phyloP scores from a whole-genome alignment of 169 alveolate genomes.

The Plasmodium yoelii region DNA sequence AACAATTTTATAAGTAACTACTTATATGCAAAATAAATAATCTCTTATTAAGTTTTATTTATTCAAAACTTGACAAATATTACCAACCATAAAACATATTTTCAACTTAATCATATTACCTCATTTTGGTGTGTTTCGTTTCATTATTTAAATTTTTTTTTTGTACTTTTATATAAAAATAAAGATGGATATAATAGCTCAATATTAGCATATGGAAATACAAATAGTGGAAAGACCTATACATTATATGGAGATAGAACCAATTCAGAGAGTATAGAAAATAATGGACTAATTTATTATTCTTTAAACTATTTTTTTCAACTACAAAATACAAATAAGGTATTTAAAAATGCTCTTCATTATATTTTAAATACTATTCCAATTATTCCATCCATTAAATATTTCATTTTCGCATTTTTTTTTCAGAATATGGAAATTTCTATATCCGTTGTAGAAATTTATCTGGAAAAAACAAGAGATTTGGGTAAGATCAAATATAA shows the following conservation, averaged over 20 bases:
- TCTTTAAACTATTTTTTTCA: slow-evolving; percentile 51
- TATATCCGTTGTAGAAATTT: slow-evolving; percentile 51
- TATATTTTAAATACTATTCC: background rate
- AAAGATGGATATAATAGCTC: slow-evolving; percentile 74
- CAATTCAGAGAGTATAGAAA: background rate
- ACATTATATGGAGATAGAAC: slow-evolving; percentile 58
- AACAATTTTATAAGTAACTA: slow-evolving; percentile 57
- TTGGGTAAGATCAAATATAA: slow-evolving; percentile 16
- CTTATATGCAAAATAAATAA: background rate
- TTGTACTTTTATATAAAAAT: background rate
- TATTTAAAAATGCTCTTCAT: background rate
- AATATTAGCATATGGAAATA: slow-evolving; percentile 71
- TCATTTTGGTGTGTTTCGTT: too few species aligned
- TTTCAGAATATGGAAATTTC: slow-evolving; percentile 48
- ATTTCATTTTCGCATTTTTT: background rate
- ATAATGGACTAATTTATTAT: slow-evolving; percentile 41
- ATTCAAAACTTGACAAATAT: too few species aligned
- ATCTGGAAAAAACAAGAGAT: slow-evolving; percentile 67
- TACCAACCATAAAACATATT: too few species aligned
- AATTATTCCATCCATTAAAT: background rate
- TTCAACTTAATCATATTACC: too few species aligned
- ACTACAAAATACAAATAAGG: slow-evolving; percentile 37
- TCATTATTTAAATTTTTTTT: background rate
- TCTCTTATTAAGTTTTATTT: too few species aligned
- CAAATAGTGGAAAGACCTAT: slow-evolving; percentile 72